A percentile compares a stretch with the other conserved stretches of the same genome.
phyloP scores from a whole-genome alignment of 176 grass and related monocot species.

The Lolium rigidum region DNA sequence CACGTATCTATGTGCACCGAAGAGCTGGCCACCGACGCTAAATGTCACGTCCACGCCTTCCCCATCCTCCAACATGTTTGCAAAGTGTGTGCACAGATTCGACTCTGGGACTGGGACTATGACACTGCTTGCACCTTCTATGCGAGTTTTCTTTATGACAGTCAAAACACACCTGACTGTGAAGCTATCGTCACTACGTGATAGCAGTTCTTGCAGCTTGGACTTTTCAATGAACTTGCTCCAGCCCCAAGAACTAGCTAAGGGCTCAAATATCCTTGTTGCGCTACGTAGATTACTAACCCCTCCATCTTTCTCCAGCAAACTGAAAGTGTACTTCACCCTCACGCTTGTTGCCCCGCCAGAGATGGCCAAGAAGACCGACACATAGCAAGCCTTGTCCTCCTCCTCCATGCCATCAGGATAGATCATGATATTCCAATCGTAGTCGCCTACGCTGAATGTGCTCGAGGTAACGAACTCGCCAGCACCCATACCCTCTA shows the following conservation, averaged over 20 bases:
- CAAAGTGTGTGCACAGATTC: not conserved
- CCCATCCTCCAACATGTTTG: not conserved
- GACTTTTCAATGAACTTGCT: not conserved
- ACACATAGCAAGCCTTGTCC: not conserved
- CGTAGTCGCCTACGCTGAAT: not conserved
- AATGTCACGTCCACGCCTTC: not conserved
- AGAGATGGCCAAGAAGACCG: not conserved
- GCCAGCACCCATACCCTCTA: no score
- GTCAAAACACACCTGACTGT: no score
- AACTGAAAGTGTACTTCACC: not conserved
- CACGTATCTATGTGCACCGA: not conserved
- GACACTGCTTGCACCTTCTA: no score
- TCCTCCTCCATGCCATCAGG: not conserved
- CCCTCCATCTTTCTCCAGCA: not conserved
- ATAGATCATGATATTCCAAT: not conserved
- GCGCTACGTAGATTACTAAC: fast-evolving
- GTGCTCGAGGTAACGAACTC: not conserved
- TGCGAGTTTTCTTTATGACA: no score
- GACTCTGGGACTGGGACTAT: not conserved
- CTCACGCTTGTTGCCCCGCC: not conserved
- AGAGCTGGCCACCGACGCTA: not conserved
- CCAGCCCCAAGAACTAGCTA: not conserved
- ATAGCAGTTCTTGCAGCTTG: not conserved
- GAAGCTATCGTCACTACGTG: no score
- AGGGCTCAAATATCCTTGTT: not conserved